Conservation (phyloP, 139 green algal species). For the Protoeuglena noctilucae region DNA sequence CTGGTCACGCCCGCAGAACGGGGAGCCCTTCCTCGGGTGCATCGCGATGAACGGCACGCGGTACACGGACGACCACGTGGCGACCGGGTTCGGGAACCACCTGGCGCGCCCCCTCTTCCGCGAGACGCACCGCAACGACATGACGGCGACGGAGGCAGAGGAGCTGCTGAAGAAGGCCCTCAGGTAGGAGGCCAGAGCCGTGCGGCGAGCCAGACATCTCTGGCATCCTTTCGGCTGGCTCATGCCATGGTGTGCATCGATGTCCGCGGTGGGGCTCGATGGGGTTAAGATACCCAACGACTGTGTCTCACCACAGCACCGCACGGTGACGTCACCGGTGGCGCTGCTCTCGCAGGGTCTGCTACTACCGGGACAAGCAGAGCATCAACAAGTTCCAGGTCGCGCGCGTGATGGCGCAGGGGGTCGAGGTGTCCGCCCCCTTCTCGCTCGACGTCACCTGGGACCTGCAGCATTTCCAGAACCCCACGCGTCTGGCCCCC, state of each 20-base stretch:
- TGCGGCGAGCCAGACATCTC: too few relatives aligned
- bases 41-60: slow-evolving; percentile 84
- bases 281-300: too few relatives aligned
- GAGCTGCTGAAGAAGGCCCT: slow-evolving; percentile 71
- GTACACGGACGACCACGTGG: slow-evolving; percentile 52
- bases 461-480: slow-evolving; percentile 45
- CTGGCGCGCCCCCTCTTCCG: slow-evolving; percentile 83
- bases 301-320: too few relatives aligned
- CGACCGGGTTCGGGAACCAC: slow-evolving; percentile 83
- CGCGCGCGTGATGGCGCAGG: slow-evolving; percentile 48
- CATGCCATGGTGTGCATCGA: too few relatives aligned
- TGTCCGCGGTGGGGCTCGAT: too few relatives aligned
- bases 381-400: slow-evolving; percentile 89
- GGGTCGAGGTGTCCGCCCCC: slow-evolving; percentile 66
- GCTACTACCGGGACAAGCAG: slow-evolving; percentile 93
- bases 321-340: too few relatives aligned
- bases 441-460: slow-evolving; percentile 79
- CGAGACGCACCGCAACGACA: slow-evolving; percentile 66
- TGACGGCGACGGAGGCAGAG: slow-evolving; percentile 72
- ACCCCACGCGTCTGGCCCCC: slow-evolving; percentile 10
- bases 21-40: slow-evolving; percentile 56
- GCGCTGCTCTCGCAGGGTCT: too few relatives aligned
- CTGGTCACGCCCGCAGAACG: too few relatives aligned
- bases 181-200: too few relatives aligned
- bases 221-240: too few relatives aligned